Conservation (phyloP, 805 yeast species). For the Monosporozyma aerobia region DNA sequence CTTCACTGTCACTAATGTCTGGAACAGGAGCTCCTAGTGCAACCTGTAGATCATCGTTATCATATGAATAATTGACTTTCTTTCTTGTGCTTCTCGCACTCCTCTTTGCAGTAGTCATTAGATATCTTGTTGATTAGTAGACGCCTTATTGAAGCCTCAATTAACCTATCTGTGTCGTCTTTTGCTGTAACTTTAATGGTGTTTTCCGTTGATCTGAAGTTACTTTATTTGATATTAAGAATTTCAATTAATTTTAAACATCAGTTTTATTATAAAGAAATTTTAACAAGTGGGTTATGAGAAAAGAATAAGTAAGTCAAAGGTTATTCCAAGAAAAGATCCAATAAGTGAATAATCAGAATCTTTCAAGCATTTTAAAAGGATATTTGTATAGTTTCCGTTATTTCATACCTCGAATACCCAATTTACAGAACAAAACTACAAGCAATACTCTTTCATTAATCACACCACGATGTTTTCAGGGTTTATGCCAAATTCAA, state of each 20-base stretch:
- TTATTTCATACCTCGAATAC: too few relatives aligned
- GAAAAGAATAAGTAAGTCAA: background rate
- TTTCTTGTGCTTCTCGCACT: background rate
- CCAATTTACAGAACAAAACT: background rate
- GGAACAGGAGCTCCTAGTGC: background rate
- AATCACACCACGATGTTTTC: slow-evolving; percentile 27
- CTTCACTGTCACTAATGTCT: background rate
- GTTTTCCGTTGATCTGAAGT: background rate
- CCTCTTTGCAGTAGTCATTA: background rate
- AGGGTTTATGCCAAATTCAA: slow-evolving; percentile 17
- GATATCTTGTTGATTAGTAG: background rate
- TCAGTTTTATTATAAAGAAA: background rate
- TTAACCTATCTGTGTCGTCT: background rate
- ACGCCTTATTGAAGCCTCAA: background rate
- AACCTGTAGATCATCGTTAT: background rate
- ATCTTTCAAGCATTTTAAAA: background rate
- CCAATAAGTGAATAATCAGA: background rate
- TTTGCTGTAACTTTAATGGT: background rate
- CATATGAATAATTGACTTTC: background rate
- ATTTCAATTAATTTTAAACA: background rate
- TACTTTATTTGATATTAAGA: background rate
- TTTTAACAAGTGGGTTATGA: background rate
- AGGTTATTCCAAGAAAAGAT: background rate
- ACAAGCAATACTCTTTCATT: too few relatives aligned
- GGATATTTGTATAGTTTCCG: background rate